phyloP scores from a whole-genome alignment of 2,329 filamentous ascomycete species.

The Hypoxylon sp. region DNA sequence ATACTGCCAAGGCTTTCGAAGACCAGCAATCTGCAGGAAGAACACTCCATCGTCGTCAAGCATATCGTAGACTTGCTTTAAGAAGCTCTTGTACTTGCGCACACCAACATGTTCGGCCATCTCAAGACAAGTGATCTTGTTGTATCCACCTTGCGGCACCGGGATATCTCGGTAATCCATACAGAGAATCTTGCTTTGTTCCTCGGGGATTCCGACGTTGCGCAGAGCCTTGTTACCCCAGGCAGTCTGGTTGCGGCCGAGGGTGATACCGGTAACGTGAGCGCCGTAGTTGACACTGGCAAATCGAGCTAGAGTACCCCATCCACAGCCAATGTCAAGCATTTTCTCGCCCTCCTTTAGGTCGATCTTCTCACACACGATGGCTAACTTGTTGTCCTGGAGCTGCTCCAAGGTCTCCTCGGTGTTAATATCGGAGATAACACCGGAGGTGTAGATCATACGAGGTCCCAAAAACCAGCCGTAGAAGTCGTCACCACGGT shows the following conservation, averaged over 20 bases:
- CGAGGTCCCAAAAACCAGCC: constrained; percentile 97
- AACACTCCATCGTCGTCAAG: constrained; percentile 96
- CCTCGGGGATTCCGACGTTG: constrained; percentile 84
- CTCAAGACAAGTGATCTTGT: constrained; percentile 97
- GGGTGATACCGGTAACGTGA: constrained; percentile 88
- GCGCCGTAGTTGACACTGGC: constrained; percentile 94
- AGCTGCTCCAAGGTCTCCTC: constrained; percentile 95
- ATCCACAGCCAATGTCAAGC: constrained; percentile 97
- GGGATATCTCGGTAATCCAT: constrained; percentile 98
- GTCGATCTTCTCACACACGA: constrained; percentile 96
- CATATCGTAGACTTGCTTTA: constrained; percentile 93
- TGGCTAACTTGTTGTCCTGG: constrained; percentile 96
- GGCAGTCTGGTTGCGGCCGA: constrained; percentile 95
- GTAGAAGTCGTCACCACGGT: constrained; percentile 98
- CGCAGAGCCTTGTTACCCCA: constrained; percentile 95
- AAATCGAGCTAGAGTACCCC: constrained; percentile 95
- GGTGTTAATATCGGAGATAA: constrained; percentile 88
- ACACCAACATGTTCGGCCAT: constrained; percentile 99
- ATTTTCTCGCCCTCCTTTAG: constrained; percentile 85
- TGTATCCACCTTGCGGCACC: constrained; percentile 81
- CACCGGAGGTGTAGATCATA: constrained; percentile 98
- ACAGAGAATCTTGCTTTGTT: constrained; percentile 93
- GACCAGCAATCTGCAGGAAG: constrained; percentile 94
- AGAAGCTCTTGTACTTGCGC: constrained; percentile 85
- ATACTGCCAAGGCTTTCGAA: constrained; percentile 96